Evolutionary conservation across 2,329 filamentous ascomycete species (phyloP).

Genomic region (Trichothecium sympodiale): DNA sequence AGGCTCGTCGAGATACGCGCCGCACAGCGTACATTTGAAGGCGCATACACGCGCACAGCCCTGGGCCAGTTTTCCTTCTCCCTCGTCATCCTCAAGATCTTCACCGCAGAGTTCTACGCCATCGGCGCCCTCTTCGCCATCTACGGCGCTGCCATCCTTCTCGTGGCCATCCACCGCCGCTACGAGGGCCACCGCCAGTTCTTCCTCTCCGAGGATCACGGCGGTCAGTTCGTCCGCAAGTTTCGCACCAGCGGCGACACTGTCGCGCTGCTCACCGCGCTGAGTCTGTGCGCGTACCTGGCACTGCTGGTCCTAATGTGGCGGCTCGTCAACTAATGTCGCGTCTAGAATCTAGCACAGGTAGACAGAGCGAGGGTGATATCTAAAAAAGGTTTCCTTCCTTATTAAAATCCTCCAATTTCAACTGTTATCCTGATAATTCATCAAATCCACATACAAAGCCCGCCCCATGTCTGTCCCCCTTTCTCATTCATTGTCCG

Average conservation of each 20-base stretch:
- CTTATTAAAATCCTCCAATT: no score
- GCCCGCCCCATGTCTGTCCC: no score
- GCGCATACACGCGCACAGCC: conserved; percentile 90
- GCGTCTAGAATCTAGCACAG: no score
- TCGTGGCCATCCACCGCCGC: conserved; percentile 74
- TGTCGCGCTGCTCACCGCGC: conserved; percentile 42
- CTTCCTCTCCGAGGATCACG: conserved; percentile 43
- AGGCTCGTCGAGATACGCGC: conserved; percentile 87
- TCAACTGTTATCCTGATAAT: no score
- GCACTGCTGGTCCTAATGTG: conserved; percentile 45
- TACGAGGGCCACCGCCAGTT: conserved; percentile 92
- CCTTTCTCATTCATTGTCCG: no score
- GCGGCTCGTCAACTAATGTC: conserved; percentile 20
- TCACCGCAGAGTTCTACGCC: conserved; percentile 90
- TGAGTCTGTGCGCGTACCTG: conserved; percentile 48
- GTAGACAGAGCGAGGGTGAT: no score
- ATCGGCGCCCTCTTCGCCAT: conserved; percentile 94
- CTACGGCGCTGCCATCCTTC: conserved; percentile 75
- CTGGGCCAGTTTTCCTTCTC: conserved; percentile 93
- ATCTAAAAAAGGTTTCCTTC: no score
- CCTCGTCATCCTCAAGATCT: conserved; percentile 83
- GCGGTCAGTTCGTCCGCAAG: conserved; percentile 30
- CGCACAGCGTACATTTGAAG: conserved; percentile 92
- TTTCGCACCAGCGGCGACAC: conserved; percentile 56
- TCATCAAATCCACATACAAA: no score